Percentiles rank a stretch among this genome's conserved stretches.
phyloP scores from a whole-genome alignment of 148 eudicot genomes.

The Heliosperma pusillum region DNA sequence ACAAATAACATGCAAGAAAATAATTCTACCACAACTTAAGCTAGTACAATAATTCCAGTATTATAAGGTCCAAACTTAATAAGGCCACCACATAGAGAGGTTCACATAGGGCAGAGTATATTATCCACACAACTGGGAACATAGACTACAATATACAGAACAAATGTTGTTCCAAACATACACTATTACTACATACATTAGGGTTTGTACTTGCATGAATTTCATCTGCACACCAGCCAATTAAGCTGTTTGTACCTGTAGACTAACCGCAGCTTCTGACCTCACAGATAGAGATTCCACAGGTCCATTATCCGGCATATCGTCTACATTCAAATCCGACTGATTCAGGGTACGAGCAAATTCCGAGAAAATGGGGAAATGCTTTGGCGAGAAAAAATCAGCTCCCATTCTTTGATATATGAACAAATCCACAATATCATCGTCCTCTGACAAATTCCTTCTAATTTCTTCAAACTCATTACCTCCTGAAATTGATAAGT shows the following conservation, averaged over 20 bases:
- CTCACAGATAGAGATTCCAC: slow-evolving; percentile 17
- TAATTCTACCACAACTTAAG: neutral
- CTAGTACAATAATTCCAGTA: neutral
- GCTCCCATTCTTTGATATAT: slow-evolving; percentile 93
- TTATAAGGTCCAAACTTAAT: neutral
- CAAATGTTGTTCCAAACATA: neutral
- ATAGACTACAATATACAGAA: slow-evolving; percentile 4
- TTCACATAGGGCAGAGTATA: slow-evolving; percentile 2
- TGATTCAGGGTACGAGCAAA: slow-evolving; percentile 60
- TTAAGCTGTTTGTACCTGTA: slow-evolving; percentile 41
- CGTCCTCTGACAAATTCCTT: slow-evolving; percentile 42
- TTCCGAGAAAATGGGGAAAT: slow-evolving; percentile 58
- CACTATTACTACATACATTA: neutral
- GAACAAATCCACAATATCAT: slow-evolving; percentile 48
- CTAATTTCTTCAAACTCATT: slow-evolving; percentile 49
- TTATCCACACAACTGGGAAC: slow-evolving; percentile 3
- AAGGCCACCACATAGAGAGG: neutral
- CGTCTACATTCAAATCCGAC: slow-evolving; percentile 44
- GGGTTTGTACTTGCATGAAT: slow-evolving; percentile 1
- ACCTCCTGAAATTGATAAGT: slow-evolving; percentile 36
- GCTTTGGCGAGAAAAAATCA: slow-evolving; percentile 76
- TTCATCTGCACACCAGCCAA: neutral
- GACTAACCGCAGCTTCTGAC: slow-evolving; percentile 24
- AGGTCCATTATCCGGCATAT: slow-evolving; percentile 34
- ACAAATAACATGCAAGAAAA: neutral